phyloP scores from a whole-genome alignment of 345 rosid genomes.

The Triadica sebifera region DNA sequence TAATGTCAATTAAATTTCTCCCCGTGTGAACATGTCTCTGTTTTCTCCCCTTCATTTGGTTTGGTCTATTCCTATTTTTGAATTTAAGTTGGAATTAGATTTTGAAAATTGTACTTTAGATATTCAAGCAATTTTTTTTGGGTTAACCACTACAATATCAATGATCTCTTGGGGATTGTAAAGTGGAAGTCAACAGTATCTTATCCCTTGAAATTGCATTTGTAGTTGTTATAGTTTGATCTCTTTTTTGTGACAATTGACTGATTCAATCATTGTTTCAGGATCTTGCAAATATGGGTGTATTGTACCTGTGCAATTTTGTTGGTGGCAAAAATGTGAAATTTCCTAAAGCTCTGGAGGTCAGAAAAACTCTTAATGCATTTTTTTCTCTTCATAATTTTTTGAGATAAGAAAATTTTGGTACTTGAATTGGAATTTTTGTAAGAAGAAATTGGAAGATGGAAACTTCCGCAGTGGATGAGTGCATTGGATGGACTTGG shows the following conservation, averaged over 20 bases:
- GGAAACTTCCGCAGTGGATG: not conserved
- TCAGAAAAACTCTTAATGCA: not conserved
- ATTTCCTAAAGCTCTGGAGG: constrained; percentile 36
- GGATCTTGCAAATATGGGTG: constrained; percentile 37
- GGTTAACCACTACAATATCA: too few relatives aligned
- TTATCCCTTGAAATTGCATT: not conserved
- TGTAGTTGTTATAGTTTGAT: not conserved
- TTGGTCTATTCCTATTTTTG: not conserved
- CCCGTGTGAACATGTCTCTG: not conserved
- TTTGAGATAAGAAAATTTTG: not conserved
- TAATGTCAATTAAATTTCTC: not conserved
- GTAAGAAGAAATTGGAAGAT: not conserved
- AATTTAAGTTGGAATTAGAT: not conserved
- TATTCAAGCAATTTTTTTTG: not conserved
- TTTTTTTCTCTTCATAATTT: not conserved
- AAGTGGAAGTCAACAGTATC: not conserved
- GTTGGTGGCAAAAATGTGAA: constrained; percentile 22
- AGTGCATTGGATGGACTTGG: not conserved
- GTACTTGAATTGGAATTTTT: not conserved
- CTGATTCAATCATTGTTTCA: constrained; percentile 16
- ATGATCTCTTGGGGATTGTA: not conserved
- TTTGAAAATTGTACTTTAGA: not conserved
- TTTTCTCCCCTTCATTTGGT: too few relatives aligned
- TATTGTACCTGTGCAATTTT: constrained; percentile 31
- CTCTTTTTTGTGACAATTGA: not conserved